Evolutionary conservation across 352 stramenopile species (phyloP), one percentile per base, ranked within the genome.

Genomic region (Blastocystis sp.): DNA sequence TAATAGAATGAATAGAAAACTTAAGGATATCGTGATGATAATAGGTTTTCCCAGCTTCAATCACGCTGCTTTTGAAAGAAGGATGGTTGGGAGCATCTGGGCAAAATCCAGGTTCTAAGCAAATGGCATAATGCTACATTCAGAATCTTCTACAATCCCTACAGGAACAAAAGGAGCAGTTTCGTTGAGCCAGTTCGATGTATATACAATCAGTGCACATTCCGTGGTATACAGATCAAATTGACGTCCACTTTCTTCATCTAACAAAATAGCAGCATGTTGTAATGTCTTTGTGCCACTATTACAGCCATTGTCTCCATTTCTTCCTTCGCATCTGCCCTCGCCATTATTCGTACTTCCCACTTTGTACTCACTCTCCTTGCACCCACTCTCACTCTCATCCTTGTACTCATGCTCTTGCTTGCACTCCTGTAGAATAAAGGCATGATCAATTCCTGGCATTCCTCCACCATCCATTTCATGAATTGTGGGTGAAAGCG

Each of bases 181-280:
- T 27, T 87, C 77, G 12, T 77, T 29, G 9, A 87, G 29, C 77
- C 77, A 87, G 77, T 87, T 87, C 14, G 77, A 78, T 24, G 77
- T 78, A 16, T 87, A 87, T 51, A 87, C 65, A 63, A 87, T 87
- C 59, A 87, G 32, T n/a, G 77, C 77, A 43, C 59, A 78, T 42
- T 87, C 77, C 16, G 77, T 87, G 16, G 77, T 87, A 1, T 27
- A 32, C 24, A 87, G 29, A 12, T 87, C 51, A 0, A 74, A 27
- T 7, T 61, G 49, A n/a, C 77, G 54, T 42, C 77, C 77, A 56
- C 77, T 87, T 54, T 87, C 77, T 12, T 78, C 54, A 46, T 87
- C 77, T 32, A 58, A 29, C 39, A 87, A 32, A 16, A 32, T 6
- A n/a, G 63, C 63, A 27, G 51, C 63, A 43, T 49, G 63, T 32